Conservation (phyloP, 2,329 filamentous ascomycete genomes). For the Clonostachys byssicola region DNA sequence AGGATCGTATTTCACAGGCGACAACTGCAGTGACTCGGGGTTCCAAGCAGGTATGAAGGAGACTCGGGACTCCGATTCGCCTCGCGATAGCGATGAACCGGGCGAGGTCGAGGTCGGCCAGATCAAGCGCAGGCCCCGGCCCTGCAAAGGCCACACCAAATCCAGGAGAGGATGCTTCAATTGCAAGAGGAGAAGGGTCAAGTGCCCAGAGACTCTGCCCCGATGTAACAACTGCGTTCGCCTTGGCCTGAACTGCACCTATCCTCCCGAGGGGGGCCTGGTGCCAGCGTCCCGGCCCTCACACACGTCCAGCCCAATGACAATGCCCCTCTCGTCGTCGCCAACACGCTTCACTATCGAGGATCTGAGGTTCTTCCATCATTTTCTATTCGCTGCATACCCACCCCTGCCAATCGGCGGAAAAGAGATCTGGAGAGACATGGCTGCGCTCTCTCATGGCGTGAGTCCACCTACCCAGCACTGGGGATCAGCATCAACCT, state of each 20-base stretch:
- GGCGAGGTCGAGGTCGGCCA: too few species aligned
- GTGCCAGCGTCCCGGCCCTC: neutral
- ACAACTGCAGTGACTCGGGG: too few species aligned
- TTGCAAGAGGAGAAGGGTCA: conserved; percentile 35
- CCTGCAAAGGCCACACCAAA: conserved; percentile 26
- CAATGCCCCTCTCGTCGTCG: neutral
- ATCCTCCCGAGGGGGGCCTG: conserved; percentile 5
- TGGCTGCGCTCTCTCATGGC: conserved; percentile 28
- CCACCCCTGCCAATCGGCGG: conserved; percentile 30
- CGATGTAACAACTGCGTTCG: conserved; percentile 26
- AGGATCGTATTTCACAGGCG: too few species aligned
- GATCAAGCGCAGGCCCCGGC: conserved; percentile 16
- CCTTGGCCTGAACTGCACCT: conserved; percentile 28
- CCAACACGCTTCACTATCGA: conserved; percentile 27
- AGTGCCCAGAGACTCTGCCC: conserved; percentile 31
- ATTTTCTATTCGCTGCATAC: conserved; percentile 42
- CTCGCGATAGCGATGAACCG: too few species aligned
- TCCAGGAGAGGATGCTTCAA: conserved; percentile 22
- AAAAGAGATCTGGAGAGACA: conserved; percentile 25
- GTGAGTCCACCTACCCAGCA: conserved; percentile 11
- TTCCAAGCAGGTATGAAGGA: too few species aligned
- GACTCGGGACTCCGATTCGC: too few species aligned
- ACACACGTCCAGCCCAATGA: too few species aligned
- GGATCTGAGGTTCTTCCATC: conserved; percentile 48
- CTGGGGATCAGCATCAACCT: neutral